Percentiles rank a stretch among this genome's conserved stretches.
Evolutionary conservation across 163 green algal species (phyloP).

Genomic region (Chlamydomonas reinhardtii): DNA sequence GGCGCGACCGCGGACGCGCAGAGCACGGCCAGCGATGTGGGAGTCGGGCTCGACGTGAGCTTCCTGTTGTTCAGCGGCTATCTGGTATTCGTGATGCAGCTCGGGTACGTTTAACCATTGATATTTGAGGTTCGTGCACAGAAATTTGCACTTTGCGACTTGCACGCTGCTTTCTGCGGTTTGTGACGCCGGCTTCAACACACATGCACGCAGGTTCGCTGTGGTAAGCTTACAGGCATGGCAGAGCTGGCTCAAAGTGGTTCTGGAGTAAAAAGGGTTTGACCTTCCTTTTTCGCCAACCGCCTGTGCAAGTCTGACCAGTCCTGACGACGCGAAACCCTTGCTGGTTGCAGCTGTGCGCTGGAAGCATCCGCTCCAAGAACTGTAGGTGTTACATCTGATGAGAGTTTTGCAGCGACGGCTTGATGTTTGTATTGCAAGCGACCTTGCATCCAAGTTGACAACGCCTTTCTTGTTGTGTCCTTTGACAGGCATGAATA

Average conservation of each 20-base stretch:
- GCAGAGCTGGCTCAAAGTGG: too few relatives aligned
- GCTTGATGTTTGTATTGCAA: too few relatives aligned
- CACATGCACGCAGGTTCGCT: neutral
- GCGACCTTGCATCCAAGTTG: too few relatives aligned
- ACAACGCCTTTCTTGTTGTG: too few relatives aligned
- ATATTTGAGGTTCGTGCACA: too few relatives aligned
- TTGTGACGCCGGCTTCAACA: too few relatives aligned
- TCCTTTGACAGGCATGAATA: slow-evolving; percentile 4
- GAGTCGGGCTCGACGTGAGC: neutral
- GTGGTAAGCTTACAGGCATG: neutral
- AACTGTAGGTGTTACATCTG: neutral
- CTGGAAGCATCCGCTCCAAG: neutral
- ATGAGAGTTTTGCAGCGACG: too few relatives aligned
- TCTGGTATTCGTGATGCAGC: neutral
- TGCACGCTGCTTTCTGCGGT: too few relatives aligned
- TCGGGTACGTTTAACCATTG: neutral
- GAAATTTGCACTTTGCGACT: too few relatives aligned
- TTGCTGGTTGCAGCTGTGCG: neutral
- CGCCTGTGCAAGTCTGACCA: neutral
- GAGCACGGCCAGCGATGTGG: neutral
- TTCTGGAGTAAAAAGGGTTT: too few relatives aligned
- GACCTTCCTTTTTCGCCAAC: neutral
- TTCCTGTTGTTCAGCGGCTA: neutral
- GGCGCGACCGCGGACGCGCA: neutral
- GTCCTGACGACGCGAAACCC: too few relatives aligned